Evolutionary conservation across 2,329 filamentous ascomycete species (phyloP), one percentile per base, ranked within the genome.

Genomic region (Aspergillus vadensis): DNA sequence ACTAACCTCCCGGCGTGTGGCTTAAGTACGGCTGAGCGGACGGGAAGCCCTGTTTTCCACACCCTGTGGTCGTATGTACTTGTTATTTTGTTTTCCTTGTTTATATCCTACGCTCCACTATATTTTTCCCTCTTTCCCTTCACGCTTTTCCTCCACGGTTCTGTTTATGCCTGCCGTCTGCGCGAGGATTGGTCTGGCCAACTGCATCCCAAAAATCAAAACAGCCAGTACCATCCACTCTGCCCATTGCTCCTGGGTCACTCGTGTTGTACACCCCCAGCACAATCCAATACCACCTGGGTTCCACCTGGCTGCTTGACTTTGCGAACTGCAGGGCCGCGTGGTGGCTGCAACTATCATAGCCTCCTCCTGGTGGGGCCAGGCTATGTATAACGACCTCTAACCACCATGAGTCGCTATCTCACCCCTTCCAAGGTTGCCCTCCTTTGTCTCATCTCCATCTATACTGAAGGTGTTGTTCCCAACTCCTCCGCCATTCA

Each of bases 341-440:
- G 38, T 23, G 12, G 30, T 47, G 25, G 19, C 32, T 23, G n/a
- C 27, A 58, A 52, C n/a, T 39, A 41, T 25, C 27, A 48, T 12
- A 44, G 32, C 32, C 32, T 36, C 30, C 39, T 44, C 19, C 21
- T 23, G 17, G 19, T 15, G 47, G 43, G 51, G 41, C 39, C 44
- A 61, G 47, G 41, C 39, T 32, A 61, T 61, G 61, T 43, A 39
- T 47, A 43, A 32, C 30, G 5, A 10, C 19, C 38, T 21, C 14
- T 19, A 61, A 27, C 12, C 62, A 60, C 55, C 41, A 96, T 94
- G 89, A 85, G 89, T 69, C 89, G 90, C 59, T 96, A 90, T 75
- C 83, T 98, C 49, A 96, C 91, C n/a, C 91, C 94, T 12, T 88
- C 91, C 67, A 96, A 95, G 74, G 85, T 98, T 67, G 89, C 90